Evolutionary conservation across 345 rosid genomes (phyloP), one percentile per base, ranked within the genome.

Genomic region (Trapa incisa): DNA sequence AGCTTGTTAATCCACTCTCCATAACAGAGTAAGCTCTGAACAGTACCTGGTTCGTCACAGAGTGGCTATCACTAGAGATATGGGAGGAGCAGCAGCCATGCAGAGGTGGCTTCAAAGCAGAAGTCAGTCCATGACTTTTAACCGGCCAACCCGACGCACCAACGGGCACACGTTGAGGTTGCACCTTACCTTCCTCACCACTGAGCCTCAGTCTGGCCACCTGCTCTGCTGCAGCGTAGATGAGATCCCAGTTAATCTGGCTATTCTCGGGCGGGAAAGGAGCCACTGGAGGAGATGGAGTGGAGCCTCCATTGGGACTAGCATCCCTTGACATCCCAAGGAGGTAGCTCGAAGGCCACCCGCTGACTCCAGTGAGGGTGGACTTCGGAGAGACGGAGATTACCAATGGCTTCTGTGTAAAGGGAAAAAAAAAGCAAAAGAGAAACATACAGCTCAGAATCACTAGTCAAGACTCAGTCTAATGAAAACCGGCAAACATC

Each of bases 171-270:
- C 11, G 48, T 7, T 13, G 48, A 13, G 48, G 48, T 13, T 45
- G 48, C 48, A 29, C 47, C 14, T 65, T 78, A 13, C 12, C 47
- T 17, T 56, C 79, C 61, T 72, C 75, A n/a, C 74, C 60, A 22
- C 71, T 75, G 69, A 61, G 56, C 75, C 80, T 80, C 72, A 89
- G 65, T 75, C 86, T 82, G 22, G 91, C 94, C 9, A 90, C 86
- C 76, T 88, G 85, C 17, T 84, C 83, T 3, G 97, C 96, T 16
- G 89, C 97, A 9, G 88, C 90, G 4, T 77, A 79, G 2, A 90
- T 77, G 37, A 90, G 81, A 72, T 84, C 90, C 87, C 82, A 75
- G 63, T 58, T 11, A 16, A 38, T 37, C 0, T 89, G 75, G 69
- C 76, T 78, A 38, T 80, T 75, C 67, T 70, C 65, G 37, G 48